Conservation (phyloP, 345 rosid species). For the Aquilaria sinensis region DNA sequence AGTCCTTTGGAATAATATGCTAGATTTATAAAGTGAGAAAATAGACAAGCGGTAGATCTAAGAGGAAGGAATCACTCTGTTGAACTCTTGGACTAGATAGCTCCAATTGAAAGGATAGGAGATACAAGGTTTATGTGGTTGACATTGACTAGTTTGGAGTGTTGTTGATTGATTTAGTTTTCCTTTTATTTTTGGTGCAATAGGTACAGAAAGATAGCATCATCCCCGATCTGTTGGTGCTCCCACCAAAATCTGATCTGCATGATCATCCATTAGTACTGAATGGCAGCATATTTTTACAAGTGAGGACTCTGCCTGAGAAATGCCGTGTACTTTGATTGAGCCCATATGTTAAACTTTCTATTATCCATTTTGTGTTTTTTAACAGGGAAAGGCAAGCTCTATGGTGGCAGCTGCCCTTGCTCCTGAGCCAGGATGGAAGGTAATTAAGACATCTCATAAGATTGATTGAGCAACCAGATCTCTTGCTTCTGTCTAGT, state of each 20-base stretch:
- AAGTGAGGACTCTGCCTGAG: constrained; percentile 32
- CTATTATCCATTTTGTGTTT: background rate
- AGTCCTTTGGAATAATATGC: no score
- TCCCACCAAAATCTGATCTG: constrained; percentile 81
- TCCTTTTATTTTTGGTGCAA: constrained; percentile 12
- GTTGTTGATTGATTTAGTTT: constrained; percentile 2
- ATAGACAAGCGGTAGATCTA: no score
- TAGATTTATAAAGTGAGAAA: no score
- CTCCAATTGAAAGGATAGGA: no score
- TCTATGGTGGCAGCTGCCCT: constrained; percentile 89
- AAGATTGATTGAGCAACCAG: background rate
- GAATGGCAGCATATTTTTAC: constrained; percentile 70
- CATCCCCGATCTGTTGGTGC: constrained; percentile 59
- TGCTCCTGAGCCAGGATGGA: constrained; percentile 75
- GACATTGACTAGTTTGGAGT: no score
- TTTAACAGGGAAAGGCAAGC: constrained; percentile 85
- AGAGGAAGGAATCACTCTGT: no score
- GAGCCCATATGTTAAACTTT: no score
- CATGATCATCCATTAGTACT: constrained; percentile 74
- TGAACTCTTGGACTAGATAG: no score
- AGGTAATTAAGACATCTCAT: constrained; percentile 34
- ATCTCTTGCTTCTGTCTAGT: background rate
- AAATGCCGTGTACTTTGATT: no score
- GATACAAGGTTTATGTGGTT: no score
- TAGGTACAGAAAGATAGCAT: constrained; percentile 76